Conservation (phyloP, 257 asterid species). For the Solanum chilense region DNA sequence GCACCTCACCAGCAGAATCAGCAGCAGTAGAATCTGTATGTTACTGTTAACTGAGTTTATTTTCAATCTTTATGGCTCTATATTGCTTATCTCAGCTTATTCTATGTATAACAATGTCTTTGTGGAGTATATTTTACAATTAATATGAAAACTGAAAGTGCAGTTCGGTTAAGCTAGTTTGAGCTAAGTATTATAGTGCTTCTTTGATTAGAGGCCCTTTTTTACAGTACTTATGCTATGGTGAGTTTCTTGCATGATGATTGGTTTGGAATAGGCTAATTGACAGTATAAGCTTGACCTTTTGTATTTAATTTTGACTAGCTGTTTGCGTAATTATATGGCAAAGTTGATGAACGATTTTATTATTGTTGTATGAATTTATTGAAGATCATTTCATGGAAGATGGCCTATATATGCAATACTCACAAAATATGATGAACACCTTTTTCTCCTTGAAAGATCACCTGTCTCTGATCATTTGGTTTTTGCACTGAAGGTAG, state of each 20-base stretch:
- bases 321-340: neutral
- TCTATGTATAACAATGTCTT: neutral
- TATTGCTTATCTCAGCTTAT: neutral
- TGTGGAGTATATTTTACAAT: neutral
- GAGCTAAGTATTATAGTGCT: neutral
- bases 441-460: neutral
- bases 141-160: neutral
- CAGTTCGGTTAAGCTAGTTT: neutral
- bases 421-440: neutral
- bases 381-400: neutral
- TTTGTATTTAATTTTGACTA: neutral
- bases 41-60: neutral
- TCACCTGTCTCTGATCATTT: neutral
- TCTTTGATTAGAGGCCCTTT: neutral
- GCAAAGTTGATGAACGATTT: neutral
- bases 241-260: neutral
- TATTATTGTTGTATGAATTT: neutral
- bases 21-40: slow-evolving; percentile 28
- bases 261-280: neutral
- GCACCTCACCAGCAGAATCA: neutral
- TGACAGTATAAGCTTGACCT: neutral
- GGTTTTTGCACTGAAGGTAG: neutral
- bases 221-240: neutral
- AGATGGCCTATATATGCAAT: neutral
- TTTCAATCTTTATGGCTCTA: neutral